phyloP scores from a whole-genome alignment of 805 yeast species.

The Spathaspora hagerdaliae region DNA sequence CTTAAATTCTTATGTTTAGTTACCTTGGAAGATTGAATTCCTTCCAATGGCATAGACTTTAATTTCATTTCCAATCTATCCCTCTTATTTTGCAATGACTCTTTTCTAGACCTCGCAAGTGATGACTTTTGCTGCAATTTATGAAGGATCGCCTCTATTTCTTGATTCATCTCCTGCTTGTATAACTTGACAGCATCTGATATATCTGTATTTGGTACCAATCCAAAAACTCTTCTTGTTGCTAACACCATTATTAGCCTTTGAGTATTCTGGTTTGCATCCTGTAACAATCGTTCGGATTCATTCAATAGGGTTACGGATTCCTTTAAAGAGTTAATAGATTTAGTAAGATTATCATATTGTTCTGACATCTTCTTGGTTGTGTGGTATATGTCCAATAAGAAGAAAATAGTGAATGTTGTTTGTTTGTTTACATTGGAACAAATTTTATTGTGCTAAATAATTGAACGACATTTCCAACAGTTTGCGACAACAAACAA shows the following conservation, averaged over 20 bases:
- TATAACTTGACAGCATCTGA: constrained; percentile 35
- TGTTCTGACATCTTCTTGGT: not conserved
- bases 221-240: constrained; percentile 45
- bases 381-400: too few relatives aligned
- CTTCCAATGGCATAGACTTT: not conserved
- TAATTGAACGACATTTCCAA: too few relatives aligned
- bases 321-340: constrained; percentile 23
- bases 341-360: constrained; percentile 2
- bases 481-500: too few relatives aligned
- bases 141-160: not conserved
- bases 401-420: too few relatives aligned
- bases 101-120: too few relatives aligned
- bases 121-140: not conserved
- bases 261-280: constrained; percentile 36
- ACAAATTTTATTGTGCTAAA: too few relatives aligned
- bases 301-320: constrained; percentile 30
- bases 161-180: constrained; percentile 31
- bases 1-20: constrained; percentile 34
- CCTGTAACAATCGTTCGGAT: constrained; percentile 29
- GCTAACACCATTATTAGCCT: constrained; percentile 37
- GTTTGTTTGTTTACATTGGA: too few relatives aligned
- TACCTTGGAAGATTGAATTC: not conserved
- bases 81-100: constrained; percentile 24
- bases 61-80: constrained; percentile 32
- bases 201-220: constrained; percentile 48